Conservation (phyloP, 192 early-diverging fungal species). For the Entrophospora sp. region DNA sequence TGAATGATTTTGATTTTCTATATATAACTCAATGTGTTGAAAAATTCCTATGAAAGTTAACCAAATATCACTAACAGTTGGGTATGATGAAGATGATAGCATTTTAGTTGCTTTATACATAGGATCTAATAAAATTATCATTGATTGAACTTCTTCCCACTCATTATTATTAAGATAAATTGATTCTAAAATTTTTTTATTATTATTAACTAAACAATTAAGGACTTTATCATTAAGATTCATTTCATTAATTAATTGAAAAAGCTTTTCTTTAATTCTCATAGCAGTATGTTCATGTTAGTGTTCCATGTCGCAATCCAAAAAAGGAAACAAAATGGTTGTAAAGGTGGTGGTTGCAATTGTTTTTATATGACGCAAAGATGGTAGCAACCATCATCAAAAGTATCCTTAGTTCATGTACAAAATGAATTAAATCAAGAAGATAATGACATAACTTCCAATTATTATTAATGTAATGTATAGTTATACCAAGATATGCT, state of each 20-base stretch:
- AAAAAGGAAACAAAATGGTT: no score
- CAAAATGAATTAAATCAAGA: no score
- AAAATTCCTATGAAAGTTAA: neutral
- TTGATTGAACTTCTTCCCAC: neutral
- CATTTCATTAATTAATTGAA: neutral
- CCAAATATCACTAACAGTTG: neutral
- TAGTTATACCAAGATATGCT: neutral
- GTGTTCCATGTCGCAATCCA: no score
- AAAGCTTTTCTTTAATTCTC: neutral
- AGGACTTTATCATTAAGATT: neutral
- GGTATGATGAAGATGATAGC: neutral
- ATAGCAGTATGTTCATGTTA: no score
- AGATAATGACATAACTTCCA: neutral
- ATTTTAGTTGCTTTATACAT: conserved; percentile 13
- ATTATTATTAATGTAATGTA: neutral
- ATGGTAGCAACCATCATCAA: no score
- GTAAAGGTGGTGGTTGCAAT: no score
- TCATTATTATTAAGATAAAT: neutral
- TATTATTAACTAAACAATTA: neutral
- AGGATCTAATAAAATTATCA: neutral
- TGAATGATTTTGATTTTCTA: neutral
- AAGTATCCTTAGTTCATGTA: no score
- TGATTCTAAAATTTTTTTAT: neutral
- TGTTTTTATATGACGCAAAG: no score
- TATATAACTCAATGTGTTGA: neutral